Percentiles rank a stretch among this genome's conserved stretches.
These are phyloP conservation scores for Acrocalymma vagum DNA, from an alignment of 2,329 filamentous ascomycete species.

Conservation along the genomic window DNA sequence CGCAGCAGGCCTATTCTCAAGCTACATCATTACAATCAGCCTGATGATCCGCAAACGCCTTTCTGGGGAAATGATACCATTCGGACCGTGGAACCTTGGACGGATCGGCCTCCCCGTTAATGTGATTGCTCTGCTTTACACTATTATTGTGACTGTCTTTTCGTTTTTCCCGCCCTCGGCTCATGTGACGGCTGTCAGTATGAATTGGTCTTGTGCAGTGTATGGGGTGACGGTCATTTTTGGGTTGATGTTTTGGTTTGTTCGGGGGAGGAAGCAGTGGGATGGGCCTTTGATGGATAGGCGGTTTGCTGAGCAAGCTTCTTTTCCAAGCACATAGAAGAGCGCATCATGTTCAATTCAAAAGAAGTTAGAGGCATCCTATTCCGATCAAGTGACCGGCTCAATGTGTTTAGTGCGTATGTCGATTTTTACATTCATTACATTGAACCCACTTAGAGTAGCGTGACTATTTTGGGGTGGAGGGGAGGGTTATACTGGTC, in stretches of 20 bases:
- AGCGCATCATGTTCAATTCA: no score
- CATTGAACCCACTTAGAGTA: no score
- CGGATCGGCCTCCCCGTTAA: conserved; percentile 13
- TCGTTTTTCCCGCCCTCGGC: conserved; percentile 20
- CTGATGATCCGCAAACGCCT: conserved; percentile 16
- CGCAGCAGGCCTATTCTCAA: conserved; percentile 17
- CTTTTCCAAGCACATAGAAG: no score
- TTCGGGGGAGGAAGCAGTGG: conserved; percentile 10
- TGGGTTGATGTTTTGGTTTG: conserved; percentile 15
- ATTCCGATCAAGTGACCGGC: no score
- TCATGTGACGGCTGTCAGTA: conserved; percentile 6
- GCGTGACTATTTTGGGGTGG: no score
- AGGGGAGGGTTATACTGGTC: no score
- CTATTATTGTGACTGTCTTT: conserved; percentile 22
- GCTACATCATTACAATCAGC: conserved; percentile 16
- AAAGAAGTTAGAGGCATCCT: no score
- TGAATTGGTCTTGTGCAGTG: conserved; percentile 28
- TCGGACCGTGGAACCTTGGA: conserved; percentile 15
- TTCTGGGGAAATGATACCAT: conserved; percentile 6
- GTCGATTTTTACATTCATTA: no score
- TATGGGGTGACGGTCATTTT: no score
- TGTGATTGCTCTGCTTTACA: conserved; percentile 14
- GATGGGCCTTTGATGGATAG: conserved; percentile 12
- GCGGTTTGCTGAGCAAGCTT: conserved; percentile 6
- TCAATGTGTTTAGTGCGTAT: no score